phyloP scores from a whole-genome alignment of 2,329 filamentous ascomycete genomes.

The Sclerotinia borealis region DNA sequence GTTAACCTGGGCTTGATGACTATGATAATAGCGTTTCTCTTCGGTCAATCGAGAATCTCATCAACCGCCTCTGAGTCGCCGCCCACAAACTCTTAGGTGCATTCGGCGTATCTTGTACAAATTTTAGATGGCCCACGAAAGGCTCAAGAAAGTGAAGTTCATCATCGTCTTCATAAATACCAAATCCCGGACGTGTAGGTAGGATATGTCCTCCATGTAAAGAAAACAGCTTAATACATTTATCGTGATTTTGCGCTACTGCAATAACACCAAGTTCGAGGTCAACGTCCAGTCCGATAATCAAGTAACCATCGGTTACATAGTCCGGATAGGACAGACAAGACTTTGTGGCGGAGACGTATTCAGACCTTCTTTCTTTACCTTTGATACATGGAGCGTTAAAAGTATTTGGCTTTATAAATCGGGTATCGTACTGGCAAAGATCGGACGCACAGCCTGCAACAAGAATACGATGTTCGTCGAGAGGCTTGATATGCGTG shows the following conservation, averaged over 20 bases:
- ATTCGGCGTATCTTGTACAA: conserved; percentile 18
- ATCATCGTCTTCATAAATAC: neutral
- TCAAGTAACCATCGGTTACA: conserved; percentile 42
- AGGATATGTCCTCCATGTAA: conserved; percentile 21
- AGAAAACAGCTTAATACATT: conserved; percentile 25
- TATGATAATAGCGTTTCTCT: neutral
- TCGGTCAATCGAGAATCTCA: neutral
- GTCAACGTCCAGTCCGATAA: conserved; percentile 48
- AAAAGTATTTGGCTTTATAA: conserved; percentile 18
- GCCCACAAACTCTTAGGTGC: conserved; percentile 23
- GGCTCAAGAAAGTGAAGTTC: neutral
- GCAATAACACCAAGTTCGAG: conserved; percentile 44
- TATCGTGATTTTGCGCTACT: conserved; percentile 39
- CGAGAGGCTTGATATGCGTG: conserved; percentile 45
- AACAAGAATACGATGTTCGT: conserved; percentile 45
- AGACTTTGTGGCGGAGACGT: conserved; percentile 31
- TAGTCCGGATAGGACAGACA: conserved; percentile 46
- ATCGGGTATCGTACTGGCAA: conserved; percentile 52
- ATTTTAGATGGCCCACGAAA: conserved; percentile 19
- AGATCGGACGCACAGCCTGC: conserved; percentile 46
- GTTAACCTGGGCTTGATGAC: neutral
- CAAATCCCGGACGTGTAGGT: conserved; percentile 4
- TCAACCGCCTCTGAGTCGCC: neutral
- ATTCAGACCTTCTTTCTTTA: no score
- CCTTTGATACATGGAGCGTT: conserved; percentile 3